Percentiles rank a stretch among this genome's conserved stretches.
Evolutionary conservation across 2,329 filamentous ascomycete genomes (phyloP).

Genomic region (Thielaviopsis ethacetica): DNA sequence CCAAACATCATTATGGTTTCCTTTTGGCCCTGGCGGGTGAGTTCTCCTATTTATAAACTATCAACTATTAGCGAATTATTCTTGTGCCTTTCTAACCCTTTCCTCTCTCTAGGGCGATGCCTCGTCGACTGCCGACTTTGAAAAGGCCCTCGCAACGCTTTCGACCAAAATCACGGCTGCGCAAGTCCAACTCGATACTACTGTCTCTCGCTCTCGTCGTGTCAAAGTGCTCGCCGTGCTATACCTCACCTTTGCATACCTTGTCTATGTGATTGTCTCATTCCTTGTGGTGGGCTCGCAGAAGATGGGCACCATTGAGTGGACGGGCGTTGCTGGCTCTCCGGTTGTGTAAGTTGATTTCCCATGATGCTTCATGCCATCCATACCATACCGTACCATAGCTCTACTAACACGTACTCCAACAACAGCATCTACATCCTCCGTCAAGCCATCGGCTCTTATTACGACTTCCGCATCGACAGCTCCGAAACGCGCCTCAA

Average conservation of each 20-base stretch:
- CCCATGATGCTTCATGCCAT: too few relatives aligned
- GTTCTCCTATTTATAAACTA: slow-evolving; percentile 16
- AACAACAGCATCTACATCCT: slow-evolving; percentile 57
- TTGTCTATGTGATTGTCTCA: slow-evolving; percentile 69
- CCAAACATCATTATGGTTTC: slow-evolving; percentile 47
- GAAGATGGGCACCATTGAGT: slow-evolving; percentile 62
- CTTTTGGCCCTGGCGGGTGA: slow-evolving; percentile 72
- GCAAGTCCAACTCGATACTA: slow-evolving; percentile 55
- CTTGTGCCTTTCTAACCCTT: background rate
- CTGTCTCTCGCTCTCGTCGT: slow-evolving; percentile 57
- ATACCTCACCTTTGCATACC: slow-evolving; percentile 79
- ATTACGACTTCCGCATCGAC: slow-evolving; percentile 70
- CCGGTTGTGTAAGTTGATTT: slow-evolving; percentile 49
- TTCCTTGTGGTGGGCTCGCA: slow-evolving; percentile 71
- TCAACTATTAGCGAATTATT: background rate
- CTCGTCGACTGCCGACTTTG: slow-evolving; percentile 78
- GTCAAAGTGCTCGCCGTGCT: slow-evolving; percentile 77
- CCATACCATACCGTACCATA: background rate
- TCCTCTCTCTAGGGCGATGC: slow-evolving; percentile 44
- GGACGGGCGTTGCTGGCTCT: slow-evolving; percentile 59
- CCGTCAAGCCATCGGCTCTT: slow-evolving; percentile 47
- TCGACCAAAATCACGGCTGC: slow-evolving; percentile 67
- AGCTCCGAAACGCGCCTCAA: slow-evolving; percentile 53
- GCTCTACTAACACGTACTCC: background rate
- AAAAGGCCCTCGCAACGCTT: slow-evolving; percentile 72